Base-by-base conservation (phyloP, 805 yeast species). In the Kuraishia molischiana region DNA sequence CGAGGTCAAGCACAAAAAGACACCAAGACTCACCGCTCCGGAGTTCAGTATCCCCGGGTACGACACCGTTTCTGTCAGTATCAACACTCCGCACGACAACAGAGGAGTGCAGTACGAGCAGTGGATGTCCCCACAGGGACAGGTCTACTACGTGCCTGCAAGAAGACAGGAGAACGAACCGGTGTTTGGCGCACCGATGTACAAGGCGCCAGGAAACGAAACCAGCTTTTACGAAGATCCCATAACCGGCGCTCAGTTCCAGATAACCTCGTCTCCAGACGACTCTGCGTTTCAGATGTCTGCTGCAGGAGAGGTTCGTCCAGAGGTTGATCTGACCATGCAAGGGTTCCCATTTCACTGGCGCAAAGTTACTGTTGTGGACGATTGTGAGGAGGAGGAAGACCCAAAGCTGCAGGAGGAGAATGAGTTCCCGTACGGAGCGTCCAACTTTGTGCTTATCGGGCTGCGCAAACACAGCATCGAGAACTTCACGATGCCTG, bases 291-390 rank as follows among this genome's bases (percentile, higher is more conserved):
- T 11, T 6, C 17, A 9, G 8, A 9, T 9, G 13, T 8, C 6
- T 14, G 5, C 17, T 11, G 13, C 5, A 9, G 17, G 8, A 11
- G 17, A 9, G 17, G 17, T 13, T 21, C 15, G 19, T 14, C 28
- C 5, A 18, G 28, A 32, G 35, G 35, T 6, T n/a, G 33, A 31
- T 18, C 21, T 31, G 21, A 31, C 21, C 8, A 19, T 19, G 33
- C 19, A 17, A 19, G 33, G 33, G 8, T 31, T 31, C 33, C 35
- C 28, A 13, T 11, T 6, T 6, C 11, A n/a, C 11, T 21, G 24
- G 35, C 5, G 76, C 70, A 53, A 61, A 9, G 71, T 61, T 21
- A 53, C 64, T 4, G 44, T 59, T n/a, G 35, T 55, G 22, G 48
- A 41, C 11, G 26, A 22, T 22, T 22, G 26, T 11, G 26, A 22